Evolutionary conservation across 352 stramenopile species (phyloP).

Genomic region (Phytophthora pseudosyringae): DNA sequence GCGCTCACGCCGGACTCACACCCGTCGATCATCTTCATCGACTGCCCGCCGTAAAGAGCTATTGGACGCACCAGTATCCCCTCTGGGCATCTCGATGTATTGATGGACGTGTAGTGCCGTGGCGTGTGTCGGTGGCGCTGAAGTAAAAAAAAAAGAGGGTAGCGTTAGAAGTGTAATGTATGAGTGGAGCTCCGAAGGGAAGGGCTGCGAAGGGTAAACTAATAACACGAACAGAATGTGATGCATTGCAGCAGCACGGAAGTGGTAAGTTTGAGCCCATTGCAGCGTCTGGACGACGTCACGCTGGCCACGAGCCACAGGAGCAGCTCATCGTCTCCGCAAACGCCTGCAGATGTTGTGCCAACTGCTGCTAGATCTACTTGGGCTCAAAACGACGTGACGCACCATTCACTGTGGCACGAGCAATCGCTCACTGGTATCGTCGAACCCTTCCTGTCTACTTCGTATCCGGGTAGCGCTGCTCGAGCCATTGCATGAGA

Average conservation of each 20-base stretch:
- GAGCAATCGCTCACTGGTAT: too few species aligned
- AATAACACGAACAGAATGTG: constrained; percentile 11
- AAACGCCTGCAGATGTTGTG: too few species aligned
- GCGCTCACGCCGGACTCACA: constrained; percentile 21
- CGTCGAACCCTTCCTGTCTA: too few species aligned
- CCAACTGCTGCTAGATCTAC: too few species aligned
- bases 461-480: background rate
- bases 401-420: too few species aligned
- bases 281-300: too few species aligned
- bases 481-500: constrained; percentile 4
- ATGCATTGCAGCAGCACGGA: constrained; percentile 1
- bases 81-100: constrained; percentile 10
- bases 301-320: too few species aligned
- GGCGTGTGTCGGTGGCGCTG: background rate
- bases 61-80: background rate
- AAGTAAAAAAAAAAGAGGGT: constrained; percentile 14
- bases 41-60: constrained; percentile 35
- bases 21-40: constrained; percentile 47
- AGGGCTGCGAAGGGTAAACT: constrained; percentile 23
- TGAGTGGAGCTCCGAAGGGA: constrained; percentile 12
- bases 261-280: background rate
- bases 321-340: too few species aligned
- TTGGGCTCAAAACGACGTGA: too few species aligned
- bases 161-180: constrained; percentile 15
- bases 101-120: constrained; percentile 2